Percentiles rank a stretch among this genome's conserved stretches.
phyloP scores from a whole-genome alignment of 192 early-diverging fungal genomes.

The Entomortierella lignicola region DNA sequence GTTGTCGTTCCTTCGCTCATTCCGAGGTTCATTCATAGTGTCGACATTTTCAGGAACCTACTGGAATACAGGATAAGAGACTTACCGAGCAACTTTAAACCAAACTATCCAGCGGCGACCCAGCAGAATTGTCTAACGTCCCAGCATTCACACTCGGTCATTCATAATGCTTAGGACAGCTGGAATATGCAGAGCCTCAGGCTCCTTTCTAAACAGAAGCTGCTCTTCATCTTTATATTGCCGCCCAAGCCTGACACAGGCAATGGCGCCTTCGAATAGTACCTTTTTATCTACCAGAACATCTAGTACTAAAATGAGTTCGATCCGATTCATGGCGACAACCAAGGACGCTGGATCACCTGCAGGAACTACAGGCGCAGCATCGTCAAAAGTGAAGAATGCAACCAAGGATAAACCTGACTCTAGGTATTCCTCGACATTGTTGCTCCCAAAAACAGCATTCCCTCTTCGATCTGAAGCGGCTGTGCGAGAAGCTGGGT shows the following conservation, averaged over 20 bases:
- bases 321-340: slow-evolving; percentile 30
- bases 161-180: slow-evolving; percentile 29
- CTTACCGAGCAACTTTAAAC: neutral
- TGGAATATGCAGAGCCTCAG: slow-evolving; percentile 5
- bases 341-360: slow-evolving; percentile 1
- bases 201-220: slow-evolving; percentile 2
- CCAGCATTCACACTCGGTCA: neutral
- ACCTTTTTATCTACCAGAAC: neutral
- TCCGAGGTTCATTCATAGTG: neutral
- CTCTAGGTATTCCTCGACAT: slow-evolving; percentile 64
- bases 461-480: slow-evolving; percentile 78
- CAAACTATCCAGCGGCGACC: neutral
- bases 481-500: slow-evolving; percentile 66
- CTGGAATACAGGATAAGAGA: neutral
- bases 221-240: neutral
- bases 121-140: neutral
- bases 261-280: neutral
- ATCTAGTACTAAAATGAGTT: neutral
- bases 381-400: slow-evolving; percentile 6
- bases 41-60: neutral
- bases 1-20: neutral
- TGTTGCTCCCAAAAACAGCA: slow-evolving; percentile 76
- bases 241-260: neutral
- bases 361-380: neutral
- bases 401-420: slow-evolving; percentile 29